phyloP scores from a whole-genome alignment of 2,329 filamentous ascomycete species.

The Ophioceras dolichostomum region DNA sequence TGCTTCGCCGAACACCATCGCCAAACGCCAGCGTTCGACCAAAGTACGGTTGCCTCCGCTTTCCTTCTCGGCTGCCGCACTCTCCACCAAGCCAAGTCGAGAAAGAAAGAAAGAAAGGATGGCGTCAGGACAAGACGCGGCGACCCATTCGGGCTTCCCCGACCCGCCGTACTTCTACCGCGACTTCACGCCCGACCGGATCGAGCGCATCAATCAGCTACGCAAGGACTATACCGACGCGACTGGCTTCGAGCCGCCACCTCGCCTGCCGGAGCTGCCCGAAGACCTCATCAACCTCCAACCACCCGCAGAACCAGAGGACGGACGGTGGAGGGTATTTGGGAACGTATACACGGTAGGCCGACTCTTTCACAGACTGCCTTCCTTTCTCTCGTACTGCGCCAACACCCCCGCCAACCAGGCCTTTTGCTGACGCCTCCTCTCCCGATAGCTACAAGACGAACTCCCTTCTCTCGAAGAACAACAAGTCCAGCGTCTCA shows the following conservation, averaged over 20 bases:
- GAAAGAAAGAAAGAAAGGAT: too few species aligned
- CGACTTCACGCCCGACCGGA: slow-evolving; percentile 68
- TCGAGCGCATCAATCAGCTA: slow-evolving; percentile 39
- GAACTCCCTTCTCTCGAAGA: slow-evolving; percentile 56
- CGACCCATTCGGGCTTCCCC: slow-evolving; percentile 55
- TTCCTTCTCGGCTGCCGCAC: too few species aligned
- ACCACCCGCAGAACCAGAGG: slow-evolving; percentile 62
- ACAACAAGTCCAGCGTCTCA: slow-evolving; percentile 58
- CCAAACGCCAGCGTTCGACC: too few species aligned
- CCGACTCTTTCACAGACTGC: neutral
- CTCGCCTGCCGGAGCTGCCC: slow-evolving; percentile 40
- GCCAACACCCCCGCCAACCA: too few species aligned
- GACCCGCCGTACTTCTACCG: slow-evolving; percentile 85
- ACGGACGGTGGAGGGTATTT: slow-evolving; percentile 65
- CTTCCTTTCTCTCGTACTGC: too few species aligned
- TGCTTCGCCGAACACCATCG: too few species aligned
- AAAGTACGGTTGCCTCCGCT: too few species aligned
- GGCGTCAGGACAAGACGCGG: too few species aligned
- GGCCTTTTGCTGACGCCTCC: neutral
- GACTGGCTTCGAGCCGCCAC: slow-evolving; percentile 14
- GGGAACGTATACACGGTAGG: slow-evolving; percentile 48
- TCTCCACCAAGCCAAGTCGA: too few species aligned
- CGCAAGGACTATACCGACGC: slow-evolving; percentile 24
- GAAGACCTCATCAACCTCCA: slow-evolving; percentile 65
- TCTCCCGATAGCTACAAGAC: slow-evolving; percentile 36